Conservation (phyloP, 2,329 filamentous ascomycete species). For the Sphaceloma murrayae region DNA sequence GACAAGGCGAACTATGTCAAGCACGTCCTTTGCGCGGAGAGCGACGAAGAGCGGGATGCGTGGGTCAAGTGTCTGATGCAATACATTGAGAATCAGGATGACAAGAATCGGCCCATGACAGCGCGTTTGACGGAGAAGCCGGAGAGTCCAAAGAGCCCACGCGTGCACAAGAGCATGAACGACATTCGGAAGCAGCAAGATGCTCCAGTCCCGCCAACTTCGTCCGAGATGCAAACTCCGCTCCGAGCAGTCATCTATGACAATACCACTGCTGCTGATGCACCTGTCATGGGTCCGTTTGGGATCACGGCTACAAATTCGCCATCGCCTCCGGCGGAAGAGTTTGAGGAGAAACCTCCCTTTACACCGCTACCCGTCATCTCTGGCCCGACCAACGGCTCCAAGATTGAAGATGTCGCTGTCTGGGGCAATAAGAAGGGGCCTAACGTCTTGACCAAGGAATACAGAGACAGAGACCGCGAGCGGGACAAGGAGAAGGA, state of each 20-base stretch:
- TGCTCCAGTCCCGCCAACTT: slow-evolving; percentile 20
- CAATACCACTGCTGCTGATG: slow-evolving; percentile 48
- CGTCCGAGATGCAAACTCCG: slow-evolving; percentile 20
- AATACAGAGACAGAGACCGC: slow-evolving; percentile 1
- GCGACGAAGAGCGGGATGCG: slow-evolving; percentile 78
- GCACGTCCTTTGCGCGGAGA: slow-evolving; percentile 92
- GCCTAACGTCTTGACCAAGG: slow-evolving; percentile 11
- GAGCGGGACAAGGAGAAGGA: slow-evolving; percentile 32
- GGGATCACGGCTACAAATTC: slow-evolving; percentile 22
- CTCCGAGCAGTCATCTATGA: slow-evolving; percentile 43
- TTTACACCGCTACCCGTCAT: slow-evolving; percentile 41
- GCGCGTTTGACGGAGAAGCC: background rate
- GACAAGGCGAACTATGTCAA: slow-evolving; percentile 80
- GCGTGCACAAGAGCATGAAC: slow-evolving; percentile 31
- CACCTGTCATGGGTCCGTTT: slow-evolving; percentile 43
- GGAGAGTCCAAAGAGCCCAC: slow-evolving; percentile 23
- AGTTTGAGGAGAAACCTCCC: slow-evolving; percentile 14
- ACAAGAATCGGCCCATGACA: slow-evolving; percentile 37
- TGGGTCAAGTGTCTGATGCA: slow-evolving; percentile 88
- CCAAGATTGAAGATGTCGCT: slow-evolving; percentile 72
- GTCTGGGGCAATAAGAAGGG: slow-evolving; percentile 68
- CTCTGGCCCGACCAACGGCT: slow-evolving; percentile 74
- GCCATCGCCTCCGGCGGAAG: slow-evolving; percentile 27
- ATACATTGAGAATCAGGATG: slow-evolving; percentile 70
- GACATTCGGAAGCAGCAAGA: slow-evolving; percentile 24